phyloP scores from a whole-genome alignment of 257 asterid species.

The Apocynum venetum region DNA sequence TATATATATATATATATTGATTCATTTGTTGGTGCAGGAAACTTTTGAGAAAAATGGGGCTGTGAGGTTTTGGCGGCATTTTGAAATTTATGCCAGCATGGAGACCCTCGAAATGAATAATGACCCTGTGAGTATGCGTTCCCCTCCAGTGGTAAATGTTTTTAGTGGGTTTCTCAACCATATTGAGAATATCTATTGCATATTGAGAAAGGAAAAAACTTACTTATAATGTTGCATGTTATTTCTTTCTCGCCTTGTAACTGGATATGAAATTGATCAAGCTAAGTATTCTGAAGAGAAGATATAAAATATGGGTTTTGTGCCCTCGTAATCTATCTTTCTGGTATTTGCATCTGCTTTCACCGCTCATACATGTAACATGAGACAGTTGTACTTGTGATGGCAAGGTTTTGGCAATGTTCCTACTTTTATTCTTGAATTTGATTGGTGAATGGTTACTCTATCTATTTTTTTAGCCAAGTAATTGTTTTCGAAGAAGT shows the following conservation, averaged over 20 bases:
- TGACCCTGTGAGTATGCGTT: conserved; percentile 43
- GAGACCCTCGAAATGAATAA: conserved; percentile 41
- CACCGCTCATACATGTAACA: not conserved
- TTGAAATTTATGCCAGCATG: conserved; percentile 46
- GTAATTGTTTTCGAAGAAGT: not conserved
- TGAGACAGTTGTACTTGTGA: not conserved
- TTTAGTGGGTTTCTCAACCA: not conserved
- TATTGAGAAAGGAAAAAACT: not conserved
- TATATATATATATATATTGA: not conserved
- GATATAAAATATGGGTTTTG: not conserved
- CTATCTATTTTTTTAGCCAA: not conserved
- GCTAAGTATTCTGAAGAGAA: not conserved
- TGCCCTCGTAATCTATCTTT: not conserved
- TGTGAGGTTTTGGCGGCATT: conserved; percentile 81
- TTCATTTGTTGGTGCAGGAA: conserved; percentile 47
- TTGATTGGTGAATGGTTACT: not conserved
- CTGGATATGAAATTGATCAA: not conserved
- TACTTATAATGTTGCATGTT: not conserved
- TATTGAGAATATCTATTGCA: not conserved
- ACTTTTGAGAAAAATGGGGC: conserved; percentile 69
- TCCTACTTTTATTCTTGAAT: not conserved
- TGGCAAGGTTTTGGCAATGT: not conserved
- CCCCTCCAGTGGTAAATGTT: not conserved
- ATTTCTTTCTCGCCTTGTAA: not conserved
- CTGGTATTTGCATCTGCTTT: not conserved